These are phyloP conservation scores for Agrocybe praecox DNA, from an alignment of 768 basidiomycete genomes.

Conservation along the genomic window DNA sequence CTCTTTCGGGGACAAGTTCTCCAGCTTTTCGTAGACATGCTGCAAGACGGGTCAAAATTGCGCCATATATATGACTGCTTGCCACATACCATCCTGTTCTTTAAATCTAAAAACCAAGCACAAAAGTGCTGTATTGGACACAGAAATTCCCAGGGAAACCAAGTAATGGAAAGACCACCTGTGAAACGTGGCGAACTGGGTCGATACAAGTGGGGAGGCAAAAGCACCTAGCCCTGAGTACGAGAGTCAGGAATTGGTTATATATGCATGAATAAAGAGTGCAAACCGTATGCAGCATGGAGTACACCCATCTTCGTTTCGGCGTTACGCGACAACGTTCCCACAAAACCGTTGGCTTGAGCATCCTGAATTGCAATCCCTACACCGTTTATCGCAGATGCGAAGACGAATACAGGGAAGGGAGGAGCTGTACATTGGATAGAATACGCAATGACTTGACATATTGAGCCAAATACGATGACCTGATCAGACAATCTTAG, in stretches of 20 bases:
- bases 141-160: constrained; percentile 65
- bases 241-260: not conserved
- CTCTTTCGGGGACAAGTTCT: constrained; percentile 40
- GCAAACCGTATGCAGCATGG: constrained; percentile 53
- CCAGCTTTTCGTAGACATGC: constrained; percentile 60
- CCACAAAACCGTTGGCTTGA: constrained; percentile 73
- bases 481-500: constrained; percentile 9
- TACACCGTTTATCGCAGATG: constrained; percentile 44
- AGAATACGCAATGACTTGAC: constrained; percentile 55
- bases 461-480: constrained; percentile 43
- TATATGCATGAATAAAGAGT: not conserved
- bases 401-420: constrained; percentile 63
- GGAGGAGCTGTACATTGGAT: constrained; percentile 60
- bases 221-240: constrained; percentile 64
- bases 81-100: constrained; percentile 61
- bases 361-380: constrained; percentile 60
- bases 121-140: constrained; percentile 55
- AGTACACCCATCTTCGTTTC: constrained; percentile 63
- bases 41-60: constrained; percentile 23
- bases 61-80: not conserved
- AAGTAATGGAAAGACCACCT: constrained; percentile 84
- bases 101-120: constrained; percentile 66
- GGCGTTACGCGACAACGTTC: constrained; percentile 54
- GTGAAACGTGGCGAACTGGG: constrained; percentile 69
- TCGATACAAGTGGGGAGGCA: constrained; percentile 73